Base-by-base conservation (phyloP, 352 stramenopile species). In the Hyphochytrium catenoides region DNA sequence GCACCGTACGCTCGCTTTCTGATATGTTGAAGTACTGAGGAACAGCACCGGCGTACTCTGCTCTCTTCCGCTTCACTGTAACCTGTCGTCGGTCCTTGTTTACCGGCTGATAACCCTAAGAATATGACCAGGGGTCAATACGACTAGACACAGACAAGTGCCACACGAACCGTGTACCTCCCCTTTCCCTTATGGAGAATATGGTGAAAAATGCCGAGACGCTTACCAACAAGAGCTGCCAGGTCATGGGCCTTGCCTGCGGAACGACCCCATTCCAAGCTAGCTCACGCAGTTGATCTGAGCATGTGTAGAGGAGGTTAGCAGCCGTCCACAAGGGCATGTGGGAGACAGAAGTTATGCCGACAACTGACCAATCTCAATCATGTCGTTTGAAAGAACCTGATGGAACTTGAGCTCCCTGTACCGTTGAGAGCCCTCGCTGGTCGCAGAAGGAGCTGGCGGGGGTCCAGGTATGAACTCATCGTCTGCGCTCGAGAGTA, bases 1-100 rank as follows among this genome's bases (percentile, higher is more conserved):
- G 78, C 22, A 74, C 54, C 1, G 76, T 91, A 17, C 87, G 69
- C 33, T 90, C 70, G 31, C 81, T 78, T 47, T 95, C 85, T 6
- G 83, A 74, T 41, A 96, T 93, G 51, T 94, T 86, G 58, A 95
- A 97, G 62, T 97, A 95, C 48, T 92, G 81, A 24, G 73, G 58
- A 30, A 93, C 47, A 21, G 90, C 63, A 32, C 96, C 85, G 22
- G 66, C 56, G 50, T 98, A 99, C 55, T 98, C 92, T 37, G 75
- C 52, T 8, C 92, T 67, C 53, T 96, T 96, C 26, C 88, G 66
- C 41, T 76, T 36, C 25, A 98, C 46, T 44, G 89, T 94, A 12
- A 65, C 59, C 29, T 67, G 56, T 34, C 86, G 68, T 7, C 88
- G 69, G 34, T 82, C 73, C 8, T 75, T 58, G 46, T 96, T 94